phyloP scores from a whole-genome alignment of 768 basidiomycete species.

The Termitomyces sp. region DNA sequence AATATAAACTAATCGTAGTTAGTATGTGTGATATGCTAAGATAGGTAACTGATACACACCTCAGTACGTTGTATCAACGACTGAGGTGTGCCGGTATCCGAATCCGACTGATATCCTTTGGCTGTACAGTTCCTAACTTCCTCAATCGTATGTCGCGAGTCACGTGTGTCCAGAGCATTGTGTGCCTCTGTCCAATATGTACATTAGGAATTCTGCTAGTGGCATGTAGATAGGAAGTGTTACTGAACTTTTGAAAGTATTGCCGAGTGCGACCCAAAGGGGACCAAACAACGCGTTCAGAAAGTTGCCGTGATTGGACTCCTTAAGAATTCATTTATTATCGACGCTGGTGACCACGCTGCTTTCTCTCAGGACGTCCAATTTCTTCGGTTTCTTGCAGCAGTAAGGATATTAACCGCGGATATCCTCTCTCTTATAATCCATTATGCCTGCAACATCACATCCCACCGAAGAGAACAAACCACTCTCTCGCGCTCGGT shows the following conservation, averaged over 20 bases:
- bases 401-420: neutral
- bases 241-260: neutral
- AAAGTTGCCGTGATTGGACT: neutral
- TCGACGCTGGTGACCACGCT: neutral
- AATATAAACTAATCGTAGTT: too few relatives aligned
- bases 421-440: neutral
- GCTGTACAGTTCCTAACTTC: too few relatives aligned
- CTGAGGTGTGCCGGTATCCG: too few relatives aligned
- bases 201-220: neutral
- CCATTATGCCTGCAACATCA: conserved; percentile 11
- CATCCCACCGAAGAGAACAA: conserved; percentile 23
- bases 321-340: too few relatives aligned
- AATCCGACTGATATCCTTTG: too few relatives aligned
- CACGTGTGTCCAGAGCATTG: too few relatives aligned
- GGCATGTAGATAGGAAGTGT: neutral
- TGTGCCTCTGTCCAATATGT: too few relatives aligned
- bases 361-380: neutral
- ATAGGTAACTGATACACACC: too few relatives aligned
- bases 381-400: neutral
- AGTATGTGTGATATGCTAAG: too few relatives aligned
- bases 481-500: conserved; percentile 26
- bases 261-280: conserved; percentile 3
- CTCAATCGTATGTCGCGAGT: too few relatives aligned
- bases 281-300: conserved; percentile 14
- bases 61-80: too few relatives aligned